Percentiles rank a stretch among this genome's conserved stretches.
These are phyloP conservation scores for Sporothrix protearum DNA, from an alignment of 2,329 filamentous ascomycete genomes.

Conservation along the genomic window DNA sequence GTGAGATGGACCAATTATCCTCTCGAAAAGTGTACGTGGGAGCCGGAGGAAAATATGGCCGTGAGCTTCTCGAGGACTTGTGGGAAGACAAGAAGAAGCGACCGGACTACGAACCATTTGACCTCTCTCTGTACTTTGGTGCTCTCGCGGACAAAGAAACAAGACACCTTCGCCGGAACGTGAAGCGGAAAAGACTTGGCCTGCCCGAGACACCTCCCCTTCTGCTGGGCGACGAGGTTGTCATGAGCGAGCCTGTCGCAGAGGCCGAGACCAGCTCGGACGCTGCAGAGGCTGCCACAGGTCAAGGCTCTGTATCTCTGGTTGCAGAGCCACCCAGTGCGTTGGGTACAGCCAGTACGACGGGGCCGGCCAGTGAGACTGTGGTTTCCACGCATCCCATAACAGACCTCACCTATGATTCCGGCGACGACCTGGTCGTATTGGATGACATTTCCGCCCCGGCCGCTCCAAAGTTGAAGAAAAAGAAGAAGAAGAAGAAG, in stretches of 20 bases:
- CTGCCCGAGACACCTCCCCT: conserved; percentile 32
- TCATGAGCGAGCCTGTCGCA: not conserved
- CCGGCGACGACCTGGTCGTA: conserved; percentile 15
- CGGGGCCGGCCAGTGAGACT: not conserved
- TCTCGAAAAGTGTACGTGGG: conserved; percentile 55
- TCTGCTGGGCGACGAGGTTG: conserved; percentile 20
- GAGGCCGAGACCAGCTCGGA: not conserved
- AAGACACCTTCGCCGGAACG: conserved; percentile 45
- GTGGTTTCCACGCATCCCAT: not conserved
- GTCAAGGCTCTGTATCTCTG: not conserved
- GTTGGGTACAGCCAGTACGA: no score
- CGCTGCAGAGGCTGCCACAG: not conserved
- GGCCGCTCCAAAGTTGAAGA: not conserved
- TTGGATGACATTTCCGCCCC: conserved; percentile 3
- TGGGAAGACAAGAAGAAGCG: conserved; percentile 46
- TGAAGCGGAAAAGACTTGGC: conserved; percentile 41
- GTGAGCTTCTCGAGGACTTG: conserved; percentile 36
- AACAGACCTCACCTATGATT: not conserved
- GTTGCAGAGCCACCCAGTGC: not conserved
- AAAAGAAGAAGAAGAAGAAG: conserved; percentile 18
- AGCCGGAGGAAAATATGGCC: conserved; percentile 45
- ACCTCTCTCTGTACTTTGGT: conserved; percentile 39
- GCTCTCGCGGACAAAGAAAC: conserved; percentile 34
- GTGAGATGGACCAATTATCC: conserved; percentile 63
- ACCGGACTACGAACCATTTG: conserved; percentile 37